Evolutionary conservation across 805 yeast species (phyloP).

Genomic region (Wickerhamiella allomyrinae): DNA sequence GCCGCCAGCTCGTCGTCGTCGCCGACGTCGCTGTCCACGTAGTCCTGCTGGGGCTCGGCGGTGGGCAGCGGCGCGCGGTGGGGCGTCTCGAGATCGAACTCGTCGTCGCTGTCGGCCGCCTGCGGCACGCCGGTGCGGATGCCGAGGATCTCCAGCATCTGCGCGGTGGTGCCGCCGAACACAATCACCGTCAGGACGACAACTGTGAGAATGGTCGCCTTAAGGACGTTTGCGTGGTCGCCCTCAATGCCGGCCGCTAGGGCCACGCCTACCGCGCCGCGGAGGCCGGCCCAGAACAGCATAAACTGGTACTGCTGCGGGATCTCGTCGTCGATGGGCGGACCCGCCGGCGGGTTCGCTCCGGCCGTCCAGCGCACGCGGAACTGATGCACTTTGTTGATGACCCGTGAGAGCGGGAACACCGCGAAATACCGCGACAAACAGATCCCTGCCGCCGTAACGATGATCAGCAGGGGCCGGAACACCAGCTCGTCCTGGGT

Average conservation of each 20-base stretch:
- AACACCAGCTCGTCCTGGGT: conserved; percentile 93
- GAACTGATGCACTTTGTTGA: conserved; percentile 64
- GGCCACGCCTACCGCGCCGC: conserved; percentile 99
- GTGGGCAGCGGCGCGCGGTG: conserved; percentile 3
- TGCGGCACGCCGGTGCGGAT: conserved; percentile 84
- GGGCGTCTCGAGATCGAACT: conserved; percentile 75
- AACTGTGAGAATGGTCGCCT: conserved; percentile 92
- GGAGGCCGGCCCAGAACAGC: conserved; percentile 98
- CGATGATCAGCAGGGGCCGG: conserved; percentile 82
- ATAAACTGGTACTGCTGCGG: conserved; percentile 94
- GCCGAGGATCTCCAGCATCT: conserved; percentile 90
- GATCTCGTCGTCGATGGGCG: conserved; percentile 60
- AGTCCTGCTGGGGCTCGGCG: conserved; percentile 11
- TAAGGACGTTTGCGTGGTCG: conserved; percentile 69
- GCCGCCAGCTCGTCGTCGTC: conserved; percentile 25
- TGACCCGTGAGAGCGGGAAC: conserved; percentile 74
- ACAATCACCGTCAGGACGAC: conserved; percentile 91
- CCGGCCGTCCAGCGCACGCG: conserved; percentile 30
- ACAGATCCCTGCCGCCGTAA: conserved; percentile 81
- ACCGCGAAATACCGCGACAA: conserved; percentile 95
- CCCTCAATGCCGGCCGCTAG: conserved; percentile 96
- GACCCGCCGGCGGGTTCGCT: conserved; percentile 4
- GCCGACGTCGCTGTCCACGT: conserved; percentile 12
- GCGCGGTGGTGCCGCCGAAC: conserved; percentile 97
- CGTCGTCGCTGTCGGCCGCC: conserved; percentile 79